These are phyloP conservation scores for Hylodesmum podocarpum DNA, from an alignment of 306 rosid genomes.

Conservation along the genomic window DNA sequence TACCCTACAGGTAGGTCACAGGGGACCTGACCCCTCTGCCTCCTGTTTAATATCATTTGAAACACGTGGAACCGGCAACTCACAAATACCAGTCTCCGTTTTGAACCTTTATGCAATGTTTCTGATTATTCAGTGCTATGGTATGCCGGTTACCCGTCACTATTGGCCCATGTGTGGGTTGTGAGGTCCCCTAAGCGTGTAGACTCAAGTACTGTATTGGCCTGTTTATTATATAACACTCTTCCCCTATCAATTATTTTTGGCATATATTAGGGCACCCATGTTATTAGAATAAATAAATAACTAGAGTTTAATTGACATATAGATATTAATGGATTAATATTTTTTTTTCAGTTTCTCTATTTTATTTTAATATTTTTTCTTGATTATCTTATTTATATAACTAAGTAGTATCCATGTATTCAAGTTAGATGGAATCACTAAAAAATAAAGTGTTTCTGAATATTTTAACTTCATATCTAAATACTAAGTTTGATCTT, in stretches of 20 bases:
- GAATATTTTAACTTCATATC: no score
- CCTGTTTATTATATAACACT: not conserved
- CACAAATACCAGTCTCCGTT: not conserved
- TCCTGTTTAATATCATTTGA: not conserved
- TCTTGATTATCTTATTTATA: no score
- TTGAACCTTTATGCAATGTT: not conserved
- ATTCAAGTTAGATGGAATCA: no score
- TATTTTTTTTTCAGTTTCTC: not conserved
- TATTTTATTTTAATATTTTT: no score
- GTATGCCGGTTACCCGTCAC: not conserved
- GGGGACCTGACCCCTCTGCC: conserved; percentile 6
- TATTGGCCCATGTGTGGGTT: conserved; percentile 31
- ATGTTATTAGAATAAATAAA: not conserved
- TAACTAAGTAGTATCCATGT: no score
- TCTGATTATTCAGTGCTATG: not conserved
- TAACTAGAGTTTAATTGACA: no score
- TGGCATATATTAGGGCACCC: not conserved
- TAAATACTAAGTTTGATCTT: no score
- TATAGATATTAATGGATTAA: not conserved
- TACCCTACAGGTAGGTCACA: not conserved
- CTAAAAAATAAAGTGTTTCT: no score
- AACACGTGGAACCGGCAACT: conserved; percentile 36
- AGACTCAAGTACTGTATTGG: not conserved
- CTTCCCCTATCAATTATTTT: not conserved
- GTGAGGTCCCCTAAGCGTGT: conserved; percentile 25